Base-by-base conservation (phyloP, 495 filamentous ascomycete genomes). In the Penicillium chermesinum region DNA sequence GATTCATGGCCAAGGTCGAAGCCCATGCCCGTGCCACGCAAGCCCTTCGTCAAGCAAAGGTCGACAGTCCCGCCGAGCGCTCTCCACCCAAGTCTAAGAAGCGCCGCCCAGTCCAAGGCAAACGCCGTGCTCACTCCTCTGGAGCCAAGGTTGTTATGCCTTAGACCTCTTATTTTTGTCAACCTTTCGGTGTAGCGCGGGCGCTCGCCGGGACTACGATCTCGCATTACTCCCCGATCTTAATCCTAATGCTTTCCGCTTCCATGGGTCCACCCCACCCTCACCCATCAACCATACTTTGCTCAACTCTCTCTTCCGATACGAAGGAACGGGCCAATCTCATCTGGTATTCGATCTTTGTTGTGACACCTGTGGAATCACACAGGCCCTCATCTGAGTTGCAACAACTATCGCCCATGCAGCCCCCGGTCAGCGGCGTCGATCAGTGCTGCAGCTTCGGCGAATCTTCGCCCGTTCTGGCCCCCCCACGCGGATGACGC, bases 11-110 rank as follows among this genome's bases (percentile, higher is more conserved):
- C 17, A 66, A 68, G 45, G 69, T 75, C 8, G 67, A 75, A 14
- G 72, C 72, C 39, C 69, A 72, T 47, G 72, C 72, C 2, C 66
- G 66, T 33, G 72, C 72, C 2, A 67, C 70, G 34, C 69, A 71
- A 41, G 68, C 65, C n/a, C 22, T 72, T 20, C 66, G 70, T 27
- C 51, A 65, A n/a, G 49, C 64, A 3, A 67, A 75, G 54, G 39
- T 64, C 38, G 52, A 61, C 2, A 52, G 63, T n/a, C 50, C 51
- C 14, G 39, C 18, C 30, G 71, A 71, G 53, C 64, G 64, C 46
- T 63, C 64, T 12, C 21, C 35, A 25, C 30, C 21, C n/a, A 62
- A 50, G 41, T 46, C 58, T 34, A 46, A 38, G 62, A 73, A 72
- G 57, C 70, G 69, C 50, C 65, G 64, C 35, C 57, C 57, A 8